Base-by-base conservation (phyloP, 768 basidiomycete genomes). In the Auriscalpium orientale region DNA sequence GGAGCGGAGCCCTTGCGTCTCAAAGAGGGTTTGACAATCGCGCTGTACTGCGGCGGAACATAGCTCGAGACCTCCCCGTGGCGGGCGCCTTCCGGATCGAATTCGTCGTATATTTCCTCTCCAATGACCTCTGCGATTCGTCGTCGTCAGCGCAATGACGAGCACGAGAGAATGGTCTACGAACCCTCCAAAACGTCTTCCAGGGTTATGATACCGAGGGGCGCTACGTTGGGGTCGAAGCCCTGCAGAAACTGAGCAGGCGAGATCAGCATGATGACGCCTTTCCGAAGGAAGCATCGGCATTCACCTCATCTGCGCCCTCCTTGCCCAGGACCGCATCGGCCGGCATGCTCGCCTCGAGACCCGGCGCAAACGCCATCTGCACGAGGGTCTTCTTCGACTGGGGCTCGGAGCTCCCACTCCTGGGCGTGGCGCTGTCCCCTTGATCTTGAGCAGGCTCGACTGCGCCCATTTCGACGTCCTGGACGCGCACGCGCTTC, bases 81-180 rank as follows among this genome's bases (percentile, higher is more conserved):
- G 35, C 60, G 56, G 37, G 61, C 58, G 44, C 87, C 89, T 68
- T 89, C 81, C 11, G 80, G 78, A 65, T 93, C 91, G 66, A 90
- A 93, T 71, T 94, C 92, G 65, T 94, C 91, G 58, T 89, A 91
- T 52, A 95, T 93, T 64, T 94, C 92, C 71, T 94, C 91, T 13
- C 92, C 92, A 54, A 95, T 94, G 11, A 95, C 77, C 66, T 94
- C 92, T 90, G 62, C 48, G n/a, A 3, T n/a, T 28, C 2, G 2
- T 28, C 2, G 2, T 28, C 28, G 28, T 28, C 28, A 28, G 28
- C 7, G 28, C 10, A 33, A 10, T 10, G 4, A 38, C 55, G 40
- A 54, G n/a, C 28, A 40, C 20, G 44, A 57, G 22, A 53, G 40
- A 5, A 10, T 1, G 5, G 20, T 9, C 18, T 43, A 63, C 65